Evolutionary conservation across 2,329 filamentous ascomycete genomes (phyloP).

Genomic region (Sporothrix luriei): DNA sequence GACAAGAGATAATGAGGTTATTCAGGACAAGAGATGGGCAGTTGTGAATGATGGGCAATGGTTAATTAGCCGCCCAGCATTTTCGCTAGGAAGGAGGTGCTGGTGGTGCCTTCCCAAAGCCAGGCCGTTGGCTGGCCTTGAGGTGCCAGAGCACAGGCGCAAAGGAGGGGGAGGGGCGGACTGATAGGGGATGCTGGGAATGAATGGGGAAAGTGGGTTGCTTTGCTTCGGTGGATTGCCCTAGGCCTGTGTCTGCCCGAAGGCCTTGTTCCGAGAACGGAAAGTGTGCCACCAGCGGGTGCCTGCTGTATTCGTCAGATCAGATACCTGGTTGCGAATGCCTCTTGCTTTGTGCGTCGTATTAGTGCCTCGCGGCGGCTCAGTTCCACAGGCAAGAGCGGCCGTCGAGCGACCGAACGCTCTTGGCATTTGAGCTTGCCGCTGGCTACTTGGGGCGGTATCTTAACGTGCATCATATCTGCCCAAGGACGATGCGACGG

Average conservation of each 20-base stretch:
- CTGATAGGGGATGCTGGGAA: background rate
- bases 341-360: slow-evolving; percentile 1
- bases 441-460: slow-evolving; percentile 13
- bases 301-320: slow-evolving; percentile 14
- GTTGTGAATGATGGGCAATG: slow-evolving; percentile 5
- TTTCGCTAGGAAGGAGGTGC: slow-evolving; percentile 9
- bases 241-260: slow-evolving; percentile 13
- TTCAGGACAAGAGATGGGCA: slow-evolving; percentile 7
- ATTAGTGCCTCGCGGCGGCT: background rate
- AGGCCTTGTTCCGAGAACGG: slow-evolving; percentile 13
- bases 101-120: slow-evolving; percentile 17
- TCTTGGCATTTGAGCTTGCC: slow-evolving; percentile 21
- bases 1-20: background rate
- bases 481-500: slow-evolving; percentile 13
- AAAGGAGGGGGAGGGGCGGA: slow-evolving; percentile 23
- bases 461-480: slow-evolving; percentile 9
- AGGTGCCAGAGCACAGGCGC: slow-evolving; percentile 19
- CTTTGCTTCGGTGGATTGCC: background rate
- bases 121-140: background rate
- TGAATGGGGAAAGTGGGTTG: slow-evolving; percentile 29
- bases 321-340: background rate
- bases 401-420: background rate
- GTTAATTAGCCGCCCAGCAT: slow-evolving; percentile 26
- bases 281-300: slow-evolving; percentile 19
- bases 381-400: slow-evolving; percentile 17